Evolutionary conservation across 305 asterid genomes (phyloP), one percentile per base, ranked within the genome.

Genomic region (Plantago coronopus): DNA sequence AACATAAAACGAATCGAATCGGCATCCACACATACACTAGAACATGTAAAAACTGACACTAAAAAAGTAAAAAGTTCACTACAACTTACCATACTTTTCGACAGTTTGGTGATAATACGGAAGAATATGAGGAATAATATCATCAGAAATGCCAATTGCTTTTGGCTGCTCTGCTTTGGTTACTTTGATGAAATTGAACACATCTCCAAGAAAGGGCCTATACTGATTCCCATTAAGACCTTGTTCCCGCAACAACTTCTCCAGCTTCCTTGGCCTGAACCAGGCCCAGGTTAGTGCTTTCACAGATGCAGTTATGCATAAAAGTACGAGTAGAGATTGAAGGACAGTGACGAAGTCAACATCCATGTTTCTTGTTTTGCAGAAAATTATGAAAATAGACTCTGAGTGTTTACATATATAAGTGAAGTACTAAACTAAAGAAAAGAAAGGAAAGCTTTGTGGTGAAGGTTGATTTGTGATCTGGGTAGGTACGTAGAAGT

Each of bases 211-310:
- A 40, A 74, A 10, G 17, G 65, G 37, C 10, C 42, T 65, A 65
- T 65, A 74, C 2, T 66, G 45, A 22, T 69, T 74, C 29, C 75
- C 75, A 20, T 46, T 20, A 12, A 74, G 57, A 31, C 82, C 80
- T 34, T 76, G 80, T 20, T 63, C 62, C 42, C 78, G 65, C 20
- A 79, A 51, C 40, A 22, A n/a, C 7, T 59, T 71, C 45, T 74
- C 85, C 34, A 79, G 63, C 54, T 57, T 69, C 54, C 61, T 79
- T 1, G 85, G 85, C 59, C 19, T 68, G 63, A 76, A 37, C 73
- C 76, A 76, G 15, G 74, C 75, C 79, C 74, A 76, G 40, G 70
- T 67, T 48, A 77, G 17, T 44, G 68, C 43, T 60, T 48, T 48
- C 0, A 48, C 54, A 7, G 12, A 11, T 7, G 5, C 3, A 12